These are phyloP conservation scores for Rhizopus delemar DNA, from an alignment of 371 early-diverging fungal genomes.

Conservation along the genomic window DNA sequence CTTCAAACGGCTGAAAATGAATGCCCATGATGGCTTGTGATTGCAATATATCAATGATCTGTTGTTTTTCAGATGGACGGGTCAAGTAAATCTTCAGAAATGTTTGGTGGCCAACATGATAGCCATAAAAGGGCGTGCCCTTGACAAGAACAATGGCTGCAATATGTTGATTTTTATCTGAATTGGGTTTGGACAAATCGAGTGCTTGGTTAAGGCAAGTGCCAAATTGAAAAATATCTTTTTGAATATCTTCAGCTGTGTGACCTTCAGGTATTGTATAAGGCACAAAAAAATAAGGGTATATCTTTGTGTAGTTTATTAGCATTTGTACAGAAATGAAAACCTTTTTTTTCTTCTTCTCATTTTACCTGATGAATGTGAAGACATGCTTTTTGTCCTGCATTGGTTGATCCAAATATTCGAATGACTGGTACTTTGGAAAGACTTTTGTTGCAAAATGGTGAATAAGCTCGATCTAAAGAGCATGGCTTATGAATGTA, in stretches of 20 bases:
- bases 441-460: constrained; percentile 38
- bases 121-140: constrained; percentile 89
- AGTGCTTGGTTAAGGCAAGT: constrained; percentile 74
- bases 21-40: constrained; percentile 72
- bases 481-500: constrained; percentile 61
- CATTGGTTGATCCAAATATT: constrained; percentile 76
- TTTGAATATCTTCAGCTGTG: constrained; percentile 28
- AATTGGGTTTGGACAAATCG: constrained; percentile 42
- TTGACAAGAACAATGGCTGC: constrained; percentile 71
- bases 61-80: constrained; percentile 62
- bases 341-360: not conserved
- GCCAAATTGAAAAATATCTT: constrained; percentile 66
- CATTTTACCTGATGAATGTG: constrained; percentile 74
- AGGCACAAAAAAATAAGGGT: constrained; percentile 79
- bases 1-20: constrained; percentile 77
- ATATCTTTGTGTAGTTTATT: constrained; percentile 44
- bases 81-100: constrained; percentile 79
- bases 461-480: constrained; percentile 45
- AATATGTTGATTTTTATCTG: constrained; percentile 47
- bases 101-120: constrained; percentile 61
- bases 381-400: constrained; percentile 75
- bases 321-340: not conserved
- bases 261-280: constrained; percentile 39
- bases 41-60: constrained; percentile 63
- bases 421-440: constrained; percentile 75